phyloP scores from a whole-genome alignment of 2,329 filamentous ascomycete genomes.

The Incumbomyces delicatus region DNA sequence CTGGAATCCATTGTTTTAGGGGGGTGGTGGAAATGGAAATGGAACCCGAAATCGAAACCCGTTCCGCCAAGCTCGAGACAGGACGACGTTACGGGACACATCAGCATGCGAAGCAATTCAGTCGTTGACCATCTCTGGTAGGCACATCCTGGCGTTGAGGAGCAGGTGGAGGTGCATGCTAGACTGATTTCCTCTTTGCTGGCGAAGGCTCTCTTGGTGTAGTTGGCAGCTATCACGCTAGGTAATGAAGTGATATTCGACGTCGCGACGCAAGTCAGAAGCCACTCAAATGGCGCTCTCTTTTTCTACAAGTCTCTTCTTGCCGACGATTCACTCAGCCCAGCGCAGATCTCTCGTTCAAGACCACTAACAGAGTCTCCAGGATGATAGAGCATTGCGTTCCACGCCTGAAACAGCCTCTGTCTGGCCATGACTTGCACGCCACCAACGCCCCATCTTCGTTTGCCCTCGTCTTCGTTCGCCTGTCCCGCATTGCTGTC shows the following conservation, averaged over 20 bases:
- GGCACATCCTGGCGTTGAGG: slow-evolving; percentile 5
- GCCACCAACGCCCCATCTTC: no score
- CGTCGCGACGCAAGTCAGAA: background rate
- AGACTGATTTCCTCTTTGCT: slow-evolving; percentile 6
- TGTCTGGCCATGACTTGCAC: no score
- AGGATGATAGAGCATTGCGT: no score
- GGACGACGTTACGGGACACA: background rate
- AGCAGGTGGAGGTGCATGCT: slow-evolving; percentile 4
- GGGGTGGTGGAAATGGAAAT: no score
- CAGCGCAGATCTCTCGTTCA: no score
- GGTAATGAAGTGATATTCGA: slow-evolving; percentile 6
- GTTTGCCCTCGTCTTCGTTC: no score
- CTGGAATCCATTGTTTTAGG: background rate
- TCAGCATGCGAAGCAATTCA: background rate
- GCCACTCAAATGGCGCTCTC: background rate
- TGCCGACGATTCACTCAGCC: background rate
- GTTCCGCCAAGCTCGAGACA: no score
- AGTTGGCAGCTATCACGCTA: slow-evolving; percentile 5
- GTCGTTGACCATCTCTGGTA: background rate
- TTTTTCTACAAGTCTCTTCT: background rate
- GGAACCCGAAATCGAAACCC: no score
- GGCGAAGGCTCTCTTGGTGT: slow-evolving; percentile 5
- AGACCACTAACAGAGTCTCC: no score
- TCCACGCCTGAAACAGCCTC: no score
- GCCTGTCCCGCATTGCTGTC: no score